Percentiles rank a stretch among this genome's conserved stretches.
phyloP scores from a whole-genome alignment of 2,329 filamentous ascomycete genomes.

The Coniochaeta sp. region DNA sequence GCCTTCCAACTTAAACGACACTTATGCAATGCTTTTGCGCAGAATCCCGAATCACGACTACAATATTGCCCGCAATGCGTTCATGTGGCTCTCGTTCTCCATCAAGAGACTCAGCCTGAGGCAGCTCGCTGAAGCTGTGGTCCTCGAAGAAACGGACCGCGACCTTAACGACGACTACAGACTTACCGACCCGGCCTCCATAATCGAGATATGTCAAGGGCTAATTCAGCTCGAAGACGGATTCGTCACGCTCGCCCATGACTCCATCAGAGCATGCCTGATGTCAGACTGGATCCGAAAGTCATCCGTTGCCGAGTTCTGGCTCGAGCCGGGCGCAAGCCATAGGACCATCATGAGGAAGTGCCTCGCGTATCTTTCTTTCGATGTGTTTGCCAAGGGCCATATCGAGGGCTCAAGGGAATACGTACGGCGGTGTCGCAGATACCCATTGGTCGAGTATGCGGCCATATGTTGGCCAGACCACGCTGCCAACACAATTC shows the following conservation, averaged over 20 bases:
- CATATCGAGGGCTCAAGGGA: conserved; percentile 2
- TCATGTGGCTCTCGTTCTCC: conserved; percentile 20
- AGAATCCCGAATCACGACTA: conserved; percentile 16
- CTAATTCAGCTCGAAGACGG: conserved; percentile 9
- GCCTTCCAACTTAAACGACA: conserved; percentile 16
- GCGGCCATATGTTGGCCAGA: conserved; percentile 14
- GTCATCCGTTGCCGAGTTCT: conserved; percentile 13
- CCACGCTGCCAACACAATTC: conserved; percentile 10
- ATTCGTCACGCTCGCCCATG: conserved; percentile 15
- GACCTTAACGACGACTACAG: conserved; percentile 17
- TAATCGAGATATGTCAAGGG: conserved; percentile 15
- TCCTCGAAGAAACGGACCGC: conserved; percentile 16
- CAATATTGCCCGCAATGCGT: conserved; percentile 15
- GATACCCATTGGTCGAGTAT: conserved; percentile 12
- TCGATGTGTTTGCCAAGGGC: conserved; percentile 12
- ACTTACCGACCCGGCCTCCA: conserved; percentile 11
- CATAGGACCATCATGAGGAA: conserved; percentile 16
- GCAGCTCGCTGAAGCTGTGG: conserved; percentile 20
- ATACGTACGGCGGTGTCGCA: conserved; percentile 4
- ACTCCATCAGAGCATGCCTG: conserved; percentile 16
- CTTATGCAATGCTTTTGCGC: conserved; percentile 15
- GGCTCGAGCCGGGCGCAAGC: conserved; percentile 8
- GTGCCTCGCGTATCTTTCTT: conserved; percentile 14
- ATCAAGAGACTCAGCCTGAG: conserved; percentile 15
- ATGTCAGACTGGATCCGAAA: conserved; percentile 12